Evolutionary conservation across 805 yeast species (phyloP).

Genomic region (Candida pseudoglaebosa): DNA sequence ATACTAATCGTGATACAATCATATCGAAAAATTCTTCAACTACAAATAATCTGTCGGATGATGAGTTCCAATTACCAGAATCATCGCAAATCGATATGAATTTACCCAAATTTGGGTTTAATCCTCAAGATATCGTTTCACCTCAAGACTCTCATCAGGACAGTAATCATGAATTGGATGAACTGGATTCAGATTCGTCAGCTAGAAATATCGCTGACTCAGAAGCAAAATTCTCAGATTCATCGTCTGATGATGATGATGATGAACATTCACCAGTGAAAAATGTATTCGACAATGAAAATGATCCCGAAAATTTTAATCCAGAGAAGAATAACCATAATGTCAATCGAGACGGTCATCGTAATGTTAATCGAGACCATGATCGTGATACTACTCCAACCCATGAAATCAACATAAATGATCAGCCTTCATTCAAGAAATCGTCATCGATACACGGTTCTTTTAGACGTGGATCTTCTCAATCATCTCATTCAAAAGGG

Average conservation of each 20-base stretch:
- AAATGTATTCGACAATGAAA: conserved; percentile 8
- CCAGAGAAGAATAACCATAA: too few relatives aligned
- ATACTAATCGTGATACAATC: conserved; percentile 22
- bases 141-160: conserved; percentile 6
- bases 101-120: conserved; percentile 22
- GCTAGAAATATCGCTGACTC: neutral
- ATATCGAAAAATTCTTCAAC: conserved; percentile 24
- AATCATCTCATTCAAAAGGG: conserved; percentile 11
- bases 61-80: conserved; percentile 7
- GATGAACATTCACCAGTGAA: neutral
- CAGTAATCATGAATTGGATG: conserved; percentile 8
- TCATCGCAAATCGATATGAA: conserved; percentile 8
- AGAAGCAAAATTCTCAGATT: conserved; percentile 5
- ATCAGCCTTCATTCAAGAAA: neutral
- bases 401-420: neutral
- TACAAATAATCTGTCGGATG: conserved; percentile 18
- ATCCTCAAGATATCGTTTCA: conserved; percentile 3
- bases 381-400: neutral
- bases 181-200: conserved; percentile 12
- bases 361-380: neutral
- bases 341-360: too few relatives aligned
- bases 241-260: conserved; percentile 2
- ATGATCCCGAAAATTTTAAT: too few relatives aligned
- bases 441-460: conserved; percentile 1
- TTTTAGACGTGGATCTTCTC: conserved; percentile 11